Base-by-base conservation (phyloP, 2,329 filamentous ascomycete species). In the Exophiala sideris region DNA sequence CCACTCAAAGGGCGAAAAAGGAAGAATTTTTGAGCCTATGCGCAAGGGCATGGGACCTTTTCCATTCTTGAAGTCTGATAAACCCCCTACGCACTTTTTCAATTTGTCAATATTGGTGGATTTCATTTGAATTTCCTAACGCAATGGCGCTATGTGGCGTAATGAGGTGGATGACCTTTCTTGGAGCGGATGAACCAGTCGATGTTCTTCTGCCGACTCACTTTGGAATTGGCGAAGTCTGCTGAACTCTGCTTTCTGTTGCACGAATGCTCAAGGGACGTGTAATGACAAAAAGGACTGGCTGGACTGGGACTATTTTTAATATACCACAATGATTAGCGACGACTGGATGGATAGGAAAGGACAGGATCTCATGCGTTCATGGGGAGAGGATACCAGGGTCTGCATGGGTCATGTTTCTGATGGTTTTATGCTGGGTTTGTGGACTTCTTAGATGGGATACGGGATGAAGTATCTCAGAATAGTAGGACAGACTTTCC, bases 41-140 rank as follows among this genome's bases (percentile, higher is more conserved):
- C 69, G 85, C 89, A 63, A 80, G 89, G 66, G 94, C 94, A 7
- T 99, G 94, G 94, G 94, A 99, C 74, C 73, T 99, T 24, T 96
- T 97, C 73, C 94, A 97, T 76, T 96, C 91, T 58, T 96, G 75
- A 82, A 24, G 11, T 16, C 33, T 7, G 34, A 16, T 12, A 32
- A 18, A 33, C 29, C 20, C 21, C 14, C 39, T 48, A 47, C 20
- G 39, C 34, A 35, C 44, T 29, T 34, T 29, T 45, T 44, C 9
- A 20, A 29, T 38, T 49, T 51, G 39, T 52, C 21, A 45, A 48
- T 57, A 46, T 48, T 20, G 11, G 10, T 32, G 29, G 14, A 40
- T 44, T 39, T 36, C 32, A 38, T 35, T 53, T 12, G 24, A n/a
- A n/a, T 20, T 18, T 14, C 36, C 33, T 35, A 40, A 16, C 16